Evolutionary conservation across 148 eudicot genomes (phyloP).

Genomic region (Rhododendron ovatum): DNA sequence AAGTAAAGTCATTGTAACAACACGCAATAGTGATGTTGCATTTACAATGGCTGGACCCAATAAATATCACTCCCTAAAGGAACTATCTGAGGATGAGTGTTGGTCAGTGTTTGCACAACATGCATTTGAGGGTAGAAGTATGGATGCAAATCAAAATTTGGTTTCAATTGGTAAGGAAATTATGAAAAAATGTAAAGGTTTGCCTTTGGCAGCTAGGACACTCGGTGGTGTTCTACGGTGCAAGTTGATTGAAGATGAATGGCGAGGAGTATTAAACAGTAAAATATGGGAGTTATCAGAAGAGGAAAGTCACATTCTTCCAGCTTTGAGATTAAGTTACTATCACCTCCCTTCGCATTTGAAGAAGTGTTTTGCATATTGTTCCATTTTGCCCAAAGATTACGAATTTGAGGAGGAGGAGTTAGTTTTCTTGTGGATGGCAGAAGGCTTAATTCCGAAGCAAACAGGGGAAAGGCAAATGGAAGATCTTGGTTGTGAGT

Average conservation of each 20-base stretch:
- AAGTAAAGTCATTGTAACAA: constrained; percentile 27
- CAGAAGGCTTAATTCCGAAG: constrained; percentile 17
- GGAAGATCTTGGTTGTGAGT: constrained; percentile 27
- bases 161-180: constrained; percentile 10
- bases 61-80: neutral
- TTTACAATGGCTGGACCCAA: neutral
- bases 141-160: neutral
- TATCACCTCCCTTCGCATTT: constrained; percentile 19
- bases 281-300: constrained; percentile 12
- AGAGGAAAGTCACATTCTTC: constrained; percentile 2
- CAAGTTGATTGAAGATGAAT: neutral
- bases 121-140: constrained; percentile 1
- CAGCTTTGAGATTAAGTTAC: constrained; percentile 20
- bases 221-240: constrained; percentile 14
- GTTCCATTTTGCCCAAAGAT: constrained; percentile 20
- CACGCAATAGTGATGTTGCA: constrained; percentile 11
- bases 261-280: constrained; percentile 13
- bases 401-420: neutral
- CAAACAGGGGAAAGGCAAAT: neutral
- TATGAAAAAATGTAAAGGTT: constrained; percentile 18
- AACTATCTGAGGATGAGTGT: constrained; percentile 11
- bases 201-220: constrained; percentile 20
- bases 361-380: constrained; percentile 23
- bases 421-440: constrained; percentile 26
- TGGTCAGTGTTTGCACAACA: constrained; percentile 15